Base-by-base conservation (phyloP, 306 rosid species). In the Acmispon strigosus region DNA sequence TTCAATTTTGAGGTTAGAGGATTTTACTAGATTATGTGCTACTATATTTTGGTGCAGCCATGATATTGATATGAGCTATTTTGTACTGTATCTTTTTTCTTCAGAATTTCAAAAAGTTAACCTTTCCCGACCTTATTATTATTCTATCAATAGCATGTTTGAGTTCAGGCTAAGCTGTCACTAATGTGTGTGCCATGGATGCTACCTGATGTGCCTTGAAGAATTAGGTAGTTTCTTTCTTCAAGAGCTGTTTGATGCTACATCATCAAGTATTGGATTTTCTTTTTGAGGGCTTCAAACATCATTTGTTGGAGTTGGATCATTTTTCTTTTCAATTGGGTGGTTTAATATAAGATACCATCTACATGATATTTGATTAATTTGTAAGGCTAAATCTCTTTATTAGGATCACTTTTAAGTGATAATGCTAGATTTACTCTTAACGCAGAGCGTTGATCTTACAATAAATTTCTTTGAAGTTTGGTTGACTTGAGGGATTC, bases 401-500 rank as follows among this genome's bases (percentile, higher is more conserved):
- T 61, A 50, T 32, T 13, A 24, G 1, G 62, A 53, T 43, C 42
- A 68, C 59, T n/a, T 58, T 14, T 13, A 7, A 20, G 22, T 66
- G 56, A 20, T 43, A 34, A 39, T 62, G 18, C 67, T 42, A 71
- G 27, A 42, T 66, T 67, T 62, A 77, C 37, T 37, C 2, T 20
- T 74, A 68, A 20, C 27, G 17, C 37, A 18, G 16, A 15, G 62
- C 52, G 39, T 74, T 64, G 54, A 78, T 70, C 80, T 72, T 76
- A n/a, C 72, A 65, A 32, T 77, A 73, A 56, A 88, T 41, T 53
- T 88, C 66, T 7, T 47, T 69, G 72, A 74, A 62, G 65, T 70
- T 66, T 45, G 77, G 41, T 50, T 76, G 85, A 69, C 61, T 57
- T 2, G 77, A 78, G 52, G 87, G 92, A 55, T 80, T 86, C 84